Percentiles rank a stretch among this genome's conserved stretches.
Conservation (phyloP, 805 yeast species). For the Metschnikowia amazonensis region DNA sequence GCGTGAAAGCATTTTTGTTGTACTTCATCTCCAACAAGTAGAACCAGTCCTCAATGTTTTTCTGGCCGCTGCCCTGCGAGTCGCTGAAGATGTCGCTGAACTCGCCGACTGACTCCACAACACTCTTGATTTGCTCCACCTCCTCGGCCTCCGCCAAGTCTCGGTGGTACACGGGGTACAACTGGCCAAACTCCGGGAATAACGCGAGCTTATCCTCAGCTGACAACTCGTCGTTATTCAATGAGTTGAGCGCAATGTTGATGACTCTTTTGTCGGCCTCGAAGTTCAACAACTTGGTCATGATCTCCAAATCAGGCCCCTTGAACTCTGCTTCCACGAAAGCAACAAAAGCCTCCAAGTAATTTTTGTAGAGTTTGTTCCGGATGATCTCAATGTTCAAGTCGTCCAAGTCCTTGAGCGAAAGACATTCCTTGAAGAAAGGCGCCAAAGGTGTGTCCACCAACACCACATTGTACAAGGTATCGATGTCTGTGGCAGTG, state of each 20-base stretch:
- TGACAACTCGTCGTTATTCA: conserved; percentile 72
- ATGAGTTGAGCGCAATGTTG: conserved; percentile 85
- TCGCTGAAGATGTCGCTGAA: conserved; percentile 54
- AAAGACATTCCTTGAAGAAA: conserved; percentile 84
- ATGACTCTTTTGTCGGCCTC: conserved; percentile 96
- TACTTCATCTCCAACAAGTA: conserved; percentile 88
- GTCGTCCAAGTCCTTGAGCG: conserved; percentile 88
- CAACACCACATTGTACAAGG: conserved; percentile 87
- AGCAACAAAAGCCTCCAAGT: conserved; percentile 77
- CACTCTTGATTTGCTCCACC: conserved; percentile 69
- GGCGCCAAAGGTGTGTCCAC: conserved; percentile 98
- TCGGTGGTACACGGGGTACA: conserved; percentile 66
- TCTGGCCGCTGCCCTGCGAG: conserved; percentile 35
- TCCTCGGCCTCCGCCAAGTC: conserved; percentile 77
- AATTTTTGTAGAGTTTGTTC: conserved; percentile 88
- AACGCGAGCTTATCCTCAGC: conserved; percentile 64
- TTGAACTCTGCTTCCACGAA: conserved; percentile 62
- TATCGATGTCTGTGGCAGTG: conserved; percentile 91
- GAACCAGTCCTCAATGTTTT: conserved; percentile 88
- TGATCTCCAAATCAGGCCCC: conserved; percentile 75
- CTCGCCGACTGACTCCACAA: conserved; percentile 62
- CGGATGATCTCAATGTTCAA: conserved; percentile 92
- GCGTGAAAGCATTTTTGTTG: conserved; percentile 91
- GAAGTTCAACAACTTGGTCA: conserved; percentile 73
- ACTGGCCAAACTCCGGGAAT: conserved; percentile 78